These are phyloP conservation scores for Chrysoporthe deuterocubensis DNA, from an alignment of 2,329 filamentous ascomycete genomes.

Conservation along the genomic window DNA sequence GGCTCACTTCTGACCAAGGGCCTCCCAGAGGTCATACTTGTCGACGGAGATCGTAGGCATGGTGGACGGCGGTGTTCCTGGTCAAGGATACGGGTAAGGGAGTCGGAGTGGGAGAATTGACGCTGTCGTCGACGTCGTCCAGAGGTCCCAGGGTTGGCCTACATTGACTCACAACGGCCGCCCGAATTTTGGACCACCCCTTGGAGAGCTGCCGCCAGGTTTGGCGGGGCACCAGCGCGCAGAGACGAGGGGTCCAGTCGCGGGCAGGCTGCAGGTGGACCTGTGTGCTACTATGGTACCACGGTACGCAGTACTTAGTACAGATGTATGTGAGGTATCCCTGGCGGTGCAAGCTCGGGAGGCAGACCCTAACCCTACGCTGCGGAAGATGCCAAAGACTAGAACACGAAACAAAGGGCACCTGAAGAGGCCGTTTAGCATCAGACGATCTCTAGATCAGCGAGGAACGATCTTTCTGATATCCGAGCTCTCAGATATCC, in stretches of 20 bases:
- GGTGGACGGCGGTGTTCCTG: constrained; percentile 36
- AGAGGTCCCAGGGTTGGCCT: constrained; percentile 17
- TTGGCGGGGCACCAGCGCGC: constrained; percentile 13
- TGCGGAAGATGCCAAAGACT: too few species aligned
- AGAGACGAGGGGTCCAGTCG: constrained; percentile 7
- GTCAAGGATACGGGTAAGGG: constrained; percentile 10
- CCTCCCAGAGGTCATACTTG: constrained; percentile 94
- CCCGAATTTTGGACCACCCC: constrained; percentile 23
- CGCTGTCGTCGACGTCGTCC: constrained; percentile 6
- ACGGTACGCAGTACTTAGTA: not conserved
- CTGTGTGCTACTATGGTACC: not conserved
- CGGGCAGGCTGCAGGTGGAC: constrained; percentile 14
- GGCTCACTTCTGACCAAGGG: constrained; percentile 81
- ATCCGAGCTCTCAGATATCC: too few species aligned
- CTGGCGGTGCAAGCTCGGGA: not conserved
- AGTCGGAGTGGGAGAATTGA: constrained; percentile 1
- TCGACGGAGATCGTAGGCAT: constrained; percentile 98
- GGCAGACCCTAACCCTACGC: too few species aligned
- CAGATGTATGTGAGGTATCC: not conserved
- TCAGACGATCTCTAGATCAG: too few species aligned
- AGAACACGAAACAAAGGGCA: too few species aligned
- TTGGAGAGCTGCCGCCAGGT: constrained; percentile 7
- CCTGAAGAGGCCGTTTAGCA: too few species aligned
- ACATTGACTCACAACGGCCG: constrained; percentile 24
- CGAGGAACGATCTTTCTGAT: too few species aligned